A percentile compares a stretch with the other conserved stretches of the same genome.
These are phyloP conservation scores for Sarcodon sp. DNA, from an alignment of 768 basidiomycete species.

Conservation along the genomic window DNA sequence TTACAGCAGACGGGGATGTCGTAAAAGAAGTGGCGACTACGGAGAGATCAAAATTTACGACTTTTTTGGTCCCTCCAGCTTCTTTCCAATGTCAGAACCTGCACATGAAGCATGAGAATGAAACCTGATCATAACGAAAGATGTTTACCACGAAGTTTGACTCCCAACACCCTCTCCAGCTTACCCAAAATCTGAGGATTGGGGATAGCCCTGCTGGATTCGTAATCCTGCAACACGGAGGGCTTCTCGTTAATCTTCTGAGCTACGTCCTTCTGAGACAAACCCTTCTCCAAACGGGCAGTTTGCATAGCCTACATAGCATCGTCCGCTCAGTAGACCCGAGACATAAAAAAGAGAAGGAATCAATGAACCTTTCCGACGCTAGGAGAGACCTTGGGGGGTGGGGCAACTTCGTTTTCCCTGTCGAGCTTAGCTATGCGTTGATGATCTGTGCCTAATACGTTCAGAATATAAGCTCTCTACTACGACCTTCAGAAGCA, in stretches of 20 bases:
- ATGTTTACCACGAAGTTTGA: slow-evolving; percentile 77
- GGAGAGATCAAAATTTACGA: slow-evolving; percentile 27
- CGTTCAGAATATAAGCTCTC: background rate
- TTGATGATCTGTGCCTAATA: slow-evolving; percentile 80
- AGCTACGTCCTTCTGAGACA: slow-evolving; percentile 89
- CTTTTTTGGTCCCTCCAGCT: slow-evolving; percentile 69
- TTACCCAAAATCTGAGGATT: slow-evolving; percentile 79
- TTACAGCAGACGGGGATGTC: background rate
- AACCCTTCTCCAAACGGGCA: slow-evolving; percentile 61
- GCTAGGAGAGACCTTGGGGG: slow-evolving; percentile 58
- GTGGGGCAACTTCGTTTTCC: slow-evolving; percentile 92
- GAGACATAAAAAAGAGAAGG: background rate
- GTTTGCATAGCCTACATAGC: slow-evolving; percentile 59
- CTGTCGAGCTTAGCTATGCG: slow-evolving; percentile 88
- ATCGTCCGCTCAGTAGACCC: slow-evolving; percentile 2
- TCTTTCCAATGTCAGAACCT: slow-evolving; percentile 81
- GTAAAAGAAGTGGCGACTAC: slow-evolving; percentile 11
- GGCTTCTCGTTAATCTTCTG: slow-evolving; percentile 92
- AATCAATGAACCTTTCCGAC: slow-evolving; percentile 55
- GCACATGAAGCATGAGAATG: background rate
- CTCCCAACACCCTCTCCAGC: slow-evolving; percentile 73
- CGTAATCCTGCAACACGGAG: slow-evolving; percentile 79
- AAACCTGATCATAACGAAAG: background rate
- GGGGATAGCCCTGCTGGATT: slow-evolving; percentile 78
- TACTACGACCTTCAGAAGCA: background rate